A percentile compares a stretch with the other conserved stretches of the same genome.
Conservation (phyloP, 2,329 filamentous ascomycete species). For the Pseudophaeomoniella oleicola region DNA sequence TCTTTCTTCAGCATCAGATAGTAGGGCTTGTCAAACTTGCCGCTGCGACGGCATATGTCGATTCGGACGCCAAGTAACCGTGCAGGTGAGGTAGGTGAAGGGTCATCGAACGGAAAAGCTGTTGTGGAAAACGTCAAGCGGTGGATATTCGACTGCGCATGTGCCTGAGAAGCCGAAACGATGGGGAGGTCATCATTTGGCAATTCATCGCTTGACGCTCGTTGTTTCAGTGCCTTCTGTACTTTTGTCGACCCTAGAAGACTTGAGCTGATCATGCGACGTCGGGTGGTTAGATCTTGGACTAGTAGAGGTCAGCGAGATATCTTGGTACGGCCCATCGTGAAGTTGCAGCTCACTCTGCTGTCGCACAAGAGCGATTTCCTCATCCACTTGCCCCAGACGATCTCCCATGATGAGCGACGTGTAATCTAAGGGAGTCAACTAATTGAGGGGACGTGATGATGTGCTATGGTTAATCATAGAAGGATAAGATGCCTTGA, state of each 20-base stretch:
- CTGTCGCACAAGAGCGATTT: constrained; percentile 24
- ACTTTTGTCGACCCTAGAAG: constrained; percentile 24
- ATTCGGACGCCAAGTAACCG: constrained; percentile 25
- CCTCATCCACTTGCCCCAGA: constrained; percentile 25
- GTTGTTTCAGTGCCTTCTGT: constrained; percentile 16
- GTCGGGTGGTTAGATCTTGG: constrained; percentile 21
- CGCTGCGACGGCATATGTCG: constrained; percentile 23
- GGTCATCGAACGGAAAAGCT: constrained; percentile 30
- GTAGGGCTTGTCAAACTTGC: constrained; percentile 26
- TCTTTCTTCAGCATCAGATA: constrained; percentile 22
- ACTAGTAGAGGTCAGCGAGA: no score
- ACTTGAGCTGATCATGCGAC: constrained; percentile 23
- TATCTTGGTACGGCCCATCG: no score
- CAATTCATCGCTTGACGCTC: constrained; percentile 1
- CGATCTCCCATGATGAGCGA: not conserved
- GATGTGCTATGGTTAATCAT: no score
- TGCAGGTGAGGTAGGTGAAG: constrained; percentile 17
- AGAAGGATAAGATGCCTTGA: no score
- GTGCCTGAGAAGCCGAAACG: constrained; percentile 16
- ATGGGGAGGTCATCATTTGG: not conserved
- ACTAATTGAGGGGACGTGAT: no score
- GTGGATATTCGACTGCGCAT: constrained; percentile 24
- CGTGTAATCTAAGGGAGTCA: no score
- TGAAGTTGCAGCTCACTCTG: constrained; percentile 20
- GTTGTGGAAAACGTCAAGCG: constrained; percentile 29